A percentile compares a stretch with the other conserved stretches of the same genome.
Evolutionary conservation across 768 basidiomycete genomes (phyloP).

Genomic region (Suillus ampliporus): DNA sequence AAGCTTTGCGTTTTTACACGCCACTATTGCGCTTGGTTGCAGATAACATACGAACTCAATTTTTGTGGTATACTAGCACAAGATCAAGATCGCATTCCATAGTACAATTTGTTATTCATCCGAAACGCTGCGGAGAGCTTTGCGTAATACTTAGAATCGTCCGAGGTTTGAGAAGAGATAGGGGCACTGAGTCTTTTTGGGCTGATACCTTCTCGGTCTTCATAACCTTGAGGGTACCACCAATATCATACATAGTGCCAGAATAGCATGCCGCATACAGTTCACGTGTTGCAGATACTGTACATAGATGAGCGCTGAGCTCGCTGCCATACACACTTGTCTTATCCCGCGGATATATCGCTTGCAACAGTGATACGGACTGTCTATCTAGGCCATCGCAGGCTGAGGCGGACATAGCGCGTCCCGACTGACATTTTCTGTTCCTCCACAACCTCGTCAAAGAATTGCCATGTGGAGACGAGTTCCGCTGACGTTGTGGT

Average conservation of each 20-base stretch:
- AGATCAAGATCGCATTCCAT: too few species aligned
- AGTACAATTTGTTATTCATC: too few species aligned
- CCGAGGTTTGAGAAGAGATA: background rate
- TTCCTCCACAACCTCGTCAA: background rate
- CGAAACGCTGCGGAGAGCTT: background rate
- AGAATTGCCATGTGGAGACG: background rate
- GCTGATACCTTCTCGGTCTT: background rate
- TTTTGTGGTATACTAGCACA: background rate
- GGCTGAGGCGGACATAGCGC: too few species aligned
- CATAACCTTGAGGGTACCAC: slow-evolving; percentile 3
- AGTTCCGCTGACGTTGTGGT: background rate
- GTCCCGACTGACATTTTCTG: background rate
- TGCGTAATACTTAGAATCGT: background rate
- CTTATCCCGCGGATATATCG: background rate
- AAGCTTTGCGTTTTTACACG: background rate
- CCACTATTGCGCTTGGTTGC: slow-evolving; percentile 2
- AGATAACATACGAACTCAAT: background rate
- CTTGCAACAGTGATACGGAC: background rate
- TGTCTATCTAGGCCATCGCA: background rate
- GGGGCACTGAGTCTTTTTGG: background rate
- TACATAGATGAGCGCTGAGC: too few species aligned
- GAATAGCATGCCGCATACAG: background rate
- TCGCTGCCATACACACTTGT: background rate
- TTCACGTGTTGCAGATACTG: too few species aligned
- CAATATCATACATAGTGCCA: too few species aligned